Conservation (phyloP, 2,329 filamentous ascomycete genomes). For the Balansia obtecta region DNA sequence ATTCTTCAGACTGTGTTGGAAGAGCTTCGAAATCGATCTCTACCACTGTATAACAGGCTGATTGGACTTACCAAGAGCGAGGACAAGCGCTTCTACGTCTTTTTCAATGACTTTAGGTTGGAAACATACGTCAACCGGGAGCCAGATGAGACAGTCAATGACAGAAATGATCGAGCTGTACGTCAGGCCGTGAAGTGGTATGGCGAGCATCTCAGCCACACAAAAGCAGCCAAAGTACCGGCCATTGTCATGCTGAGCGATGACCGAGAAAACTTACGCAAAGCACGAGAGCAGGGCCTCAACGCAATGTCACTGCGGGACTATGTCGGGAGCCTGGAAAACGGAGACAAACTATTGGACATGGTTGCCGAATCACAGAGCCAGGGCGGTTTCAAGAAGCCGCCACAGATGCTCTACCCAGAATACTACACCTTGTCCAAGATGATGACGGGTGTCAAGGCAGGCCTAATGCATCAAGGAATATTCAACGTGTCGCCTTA, state of each 20-base stretch:
- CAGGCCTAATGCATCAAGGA: constrained; percentile 81
- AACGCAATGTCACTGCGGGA: constrained; percentile 55
- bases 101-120: constrained; percentile 94
- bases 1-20: constrained; percentile 93
- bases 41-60: constrained; percentile 89
- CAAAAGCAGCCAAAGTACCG: constrained; percentile 50
- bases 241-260: constrained; percentile 89
- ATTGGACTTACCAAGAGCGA: constrained; percentile 87
- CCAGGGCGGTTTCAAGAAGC: constrained; percentile 49
- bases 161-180: constrained; percentile 89
- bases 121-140: constrained; percentile 77
- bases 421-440: constrained; percentile 84
- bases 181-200: constrained; percentile 85
- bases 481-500: constrained; percentile 94
- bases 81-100: constrained; percentile 95
- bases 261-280: constrained; percentile 75
- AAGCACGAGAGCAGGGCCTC: constrained; percentile 66
- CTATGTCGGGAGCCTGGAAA: constrained; percentile 75
- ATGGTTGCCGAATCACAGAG: constrained; percentile 80
- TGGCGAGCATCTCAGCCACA: constrained; percentile 60
- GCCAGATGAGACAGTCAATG: constrained; percentile 79
- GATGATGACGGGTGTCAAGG: constrained; percentile 88
- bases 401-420: constrained; percentile 63
- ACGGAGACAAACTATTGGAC: constrained; percentile 75
- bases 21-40: constrained; percentile 83